Conservation (phyloP, 371 early-diverging fungal genomes). For the Rhizopus stolonifer region DNA sequence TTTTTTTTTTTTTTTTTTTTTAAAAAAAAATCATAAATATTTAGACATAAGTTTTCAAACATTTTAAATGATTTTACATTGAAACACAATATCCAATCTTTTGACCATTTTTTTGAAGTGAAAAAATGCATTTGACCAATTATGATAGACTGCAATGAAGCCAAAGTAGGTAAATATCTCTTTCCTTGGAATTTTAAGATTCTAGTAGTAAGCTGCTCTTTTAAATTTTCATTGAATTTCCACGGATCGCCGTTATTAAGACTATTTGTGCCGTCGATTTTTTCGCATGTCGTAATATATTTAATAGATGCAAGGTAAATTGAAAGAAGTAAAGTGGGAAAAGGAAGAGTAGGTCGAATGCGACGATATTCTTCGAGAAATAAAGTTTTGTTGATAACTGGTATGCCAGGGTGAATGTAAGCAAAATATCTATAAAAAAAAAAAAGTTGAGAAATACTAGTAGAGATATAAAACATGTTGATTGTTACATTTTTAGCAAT, state of each 20-base stretch:
- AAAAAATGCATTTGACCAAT: conserved; percentile 34
- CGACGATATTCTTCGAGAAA: conserved; percentile 30
- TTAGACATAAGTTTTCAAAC: background rate
- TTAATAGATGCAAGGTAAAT: conserved; percentile 24
- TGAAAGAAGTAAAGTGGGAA: conserved; percentile 12
- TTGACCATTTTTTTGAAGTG: background rate
- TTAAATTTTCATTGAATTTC: conserved; percentile 6
- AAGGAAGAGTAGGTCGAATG: conserved; percentile 11
- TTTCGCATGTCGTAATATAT: conserved; percentile 11
- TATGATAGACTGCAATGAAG: conserved; percentile 37
- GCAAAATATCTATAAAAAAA: conserved; percentile 23
- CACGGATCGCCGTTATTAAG: conserved; percentile 1
- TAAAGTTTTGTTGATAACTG: conserved; percentile 22
- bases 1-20: no score
- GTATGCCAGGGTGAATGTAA: conserved; percentile 23
- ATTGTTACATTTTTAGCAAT: conserved; percentile 25
- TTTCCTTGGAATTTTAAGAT: conserved; percentile 3
- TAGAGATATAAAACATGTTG: background rate
- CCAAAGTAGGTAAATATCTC: conserved; percentile 23
- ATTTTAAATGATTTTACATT: background rate
- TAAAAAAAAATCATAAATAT: background rate
- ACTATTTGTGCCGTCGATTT: conserved; percentile 2
- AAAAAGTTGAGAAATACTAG: background rate
- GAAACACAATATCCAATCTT: background rate
- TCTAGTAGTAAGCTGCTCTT: background rate